phyloP scores from a whole-genome alignment of 2,329 filamentous ascomycete genomes.

The Penicillium glabrum region DNA sequence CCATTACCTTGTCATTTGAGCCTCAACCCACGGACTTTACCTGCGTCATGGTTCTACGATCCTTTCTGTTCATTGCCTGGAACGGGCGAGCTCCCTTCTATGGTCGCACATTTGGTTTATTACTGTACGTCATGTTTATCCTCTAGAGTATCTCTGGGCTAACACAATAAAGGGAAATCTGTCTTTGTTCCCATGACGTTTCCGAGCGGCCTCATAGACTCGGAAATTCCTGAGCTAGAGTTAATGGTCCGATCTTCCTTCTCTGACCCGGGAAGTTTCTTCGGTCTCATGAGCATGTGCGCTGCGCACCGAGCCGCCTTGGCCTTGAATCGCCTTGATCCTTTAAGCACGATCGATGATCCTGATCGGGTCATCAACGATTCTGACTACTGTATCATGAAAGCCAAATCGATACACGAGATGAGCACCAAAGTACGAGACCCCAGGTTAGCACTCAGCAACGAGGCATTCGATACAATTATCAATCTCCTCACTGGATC shows the following conservation, averaged over 20 bases:
- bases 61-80: slow-evolving; percentile 37
- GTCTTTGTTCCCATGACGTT: slow-evolving; percentile 43
- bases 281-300: slow-evolving; percentile 40
- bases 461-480: slow-evolving; percentile 39
- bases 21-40: slow-evolving; percentile 17
- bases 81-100: slow-evolving; percentile 22
- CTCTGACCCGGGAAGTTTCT: slow-evolving; percentile 38
- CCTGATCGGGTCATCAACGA: slow-evolving; percentile 27
- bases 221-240: slow-evolving; percentile 26
- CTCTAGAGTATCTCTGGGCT: slow-evolving; percentile 1
- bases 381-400: slow-evolving; percentile 41
- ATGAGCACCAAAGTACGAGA: slow-evolving; percentile 34
- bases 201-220: slow-evolving; percentile 30
- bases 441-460: slow-evolving; percentile 26
- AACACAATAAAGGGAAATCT: slow-evolving; percentile 28
- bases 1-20: slow-evolving; percentile 14
- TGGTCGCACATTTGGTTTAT: slow-evolving; percentile 30
- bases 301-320: slow-evolving; percentile 41
- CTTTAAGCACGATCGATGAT: slow-evolving; percentile 15
- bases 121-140: slow-evolving; percentile 32
- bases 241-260: slow-evolving; percentile 34
- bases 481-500: slow-evolving; percentile 38
- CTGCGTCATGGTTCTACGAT: slow-evolving; percentile 31
- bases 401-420: slow-evolving; percentile 34
- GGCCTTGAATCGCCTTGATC: slow-evolving; percentile 24